Conservation (phyloP, 2,329 filamentous ascomycete species). For the Arthrobotrys entomopaga region DNA sequence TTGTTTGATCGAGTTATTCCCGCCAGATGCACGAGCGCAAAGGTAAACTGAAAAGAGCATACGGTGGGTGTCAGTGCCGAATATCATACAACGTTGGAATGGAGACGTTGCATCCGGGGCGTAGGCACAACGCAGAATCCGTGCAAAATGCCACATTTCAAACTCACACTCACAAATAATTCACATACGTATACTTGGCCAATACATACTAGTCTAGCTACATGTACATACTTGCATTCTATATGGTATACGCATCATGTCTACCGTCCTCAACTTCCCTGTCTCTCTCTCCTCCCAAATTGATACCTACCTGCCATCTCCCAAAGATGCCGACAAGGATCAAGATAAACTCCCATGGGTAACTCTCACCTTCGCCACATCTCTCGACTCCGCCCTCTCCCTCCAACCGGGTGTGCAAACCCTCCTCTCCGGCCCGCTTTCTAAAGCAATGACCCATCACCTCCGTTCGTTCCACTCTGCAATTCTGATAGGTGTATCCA, state of each 20-base stretch:
- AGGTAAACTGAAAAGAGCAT: no score
- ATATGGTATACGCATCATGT: conserved; percentile 19
- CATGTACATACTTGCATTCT: no score
- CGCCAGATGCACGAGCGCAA: no score
- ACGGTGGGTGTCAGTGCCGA: no score
- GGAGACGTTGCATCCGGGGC: neutral
- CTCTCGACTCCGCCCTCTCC: conserved; percentile 83
- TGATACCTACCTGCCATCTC: conserved; percentile 56
- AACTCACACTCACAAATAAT: neutral
- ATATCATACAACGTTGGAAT: no score
- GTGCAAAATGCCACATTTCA: conserved; percentile 31
- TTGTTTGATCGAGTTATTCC: no score
- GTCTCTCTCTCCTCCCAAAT: conserved; percentile 38
- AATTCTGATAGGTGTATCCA: conserved; percentile 85
- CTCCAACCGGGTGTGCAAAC: conserved; percentile 83
- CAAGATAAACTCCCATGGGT: conserved; percentile 65
- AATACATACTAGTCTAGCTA: no score
- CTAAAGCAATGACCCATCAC: conserved; percentile 93
- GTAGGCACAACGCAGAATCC: neutral
- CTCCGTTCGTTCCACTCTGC: conserved; percentile 83
- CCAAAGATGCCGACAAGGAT: neutral
- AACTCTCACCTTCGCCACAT: conserved; percentile 90
- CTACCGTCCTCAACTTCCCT: conserved; percentile 28
- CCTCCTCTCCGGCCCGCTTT: conserved; percentile 79
- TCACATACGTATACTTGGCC: neutral